Evolutionary conservation across 768 basidiomycete genomes (phyloP).

Genomic region (Termitomyces sp.): DNA sequence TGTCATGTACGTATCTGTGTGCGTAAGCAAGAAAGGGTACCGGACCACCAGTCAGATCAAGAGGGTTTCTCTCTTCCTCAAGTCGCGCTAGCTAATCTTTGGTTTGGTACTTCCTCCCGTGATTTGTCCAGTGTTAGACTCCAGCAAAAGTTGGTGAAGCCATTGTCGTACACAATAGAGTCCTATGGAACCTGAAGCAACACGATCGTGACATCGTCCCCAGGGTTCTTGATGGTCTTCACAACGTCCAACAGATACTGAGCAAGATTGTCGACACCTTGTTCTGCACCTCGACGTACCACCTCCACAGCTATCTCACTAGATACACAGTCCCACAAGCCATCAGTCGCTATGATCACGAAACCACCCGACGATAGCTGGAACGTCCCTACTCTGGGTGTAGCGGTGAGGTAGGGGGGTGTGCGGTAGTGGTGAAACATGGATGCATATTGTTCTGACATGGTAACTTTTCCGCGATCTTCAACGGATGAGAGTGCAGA

Average conservation of each 20-base stretch:
- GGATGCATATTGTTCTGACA: conserved; percentile 27
- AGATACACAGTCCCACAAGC: conserved; percentile 49
- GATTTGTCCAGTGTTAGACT: too few species aligned
- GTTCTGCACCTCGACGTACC: conserved; percentile 21
- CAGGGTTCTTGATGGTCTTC: conserved; percentile 17
- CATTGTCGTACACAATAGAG: neutral
- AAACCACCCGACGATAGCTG: conserved; percentile 32
- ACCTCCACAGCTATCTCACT: conserved; percentile 40
- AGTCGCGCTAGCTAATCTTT: too few species aligned
- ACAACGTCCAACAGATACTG: conserved; percentile 21
- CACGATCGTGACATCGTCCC: conserved; percentile 31
- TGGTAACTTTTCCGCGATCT: conserved; percentile 24
- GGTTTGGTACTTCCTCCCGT: too few species aligned
- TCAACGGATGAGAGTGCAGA: conserved; percentile 27
- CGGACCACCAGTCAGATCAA: neutral
- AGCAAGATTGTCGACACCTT: conserved; percentile 20
- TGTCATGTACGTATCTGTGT: neutral
- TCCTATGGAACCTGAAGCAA: conserved; percentile 15
- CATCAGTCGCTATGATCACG: conserved; percentile 49
- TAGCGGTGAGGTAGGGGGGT: conserved; percentile 51
- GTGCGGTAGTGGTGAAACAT: conserved; percentile 45
- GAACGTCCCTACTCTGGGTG: conserved; percentile 37
- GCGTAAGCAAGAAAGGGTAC: neutral
- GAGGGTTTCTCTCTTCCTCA: neutral
- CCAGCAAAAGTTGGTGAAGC: neutral